phyloP scores from a whole-genome alignment of 345 rosid genomes.

The Diplotaxis tenuifolia region DNA sequence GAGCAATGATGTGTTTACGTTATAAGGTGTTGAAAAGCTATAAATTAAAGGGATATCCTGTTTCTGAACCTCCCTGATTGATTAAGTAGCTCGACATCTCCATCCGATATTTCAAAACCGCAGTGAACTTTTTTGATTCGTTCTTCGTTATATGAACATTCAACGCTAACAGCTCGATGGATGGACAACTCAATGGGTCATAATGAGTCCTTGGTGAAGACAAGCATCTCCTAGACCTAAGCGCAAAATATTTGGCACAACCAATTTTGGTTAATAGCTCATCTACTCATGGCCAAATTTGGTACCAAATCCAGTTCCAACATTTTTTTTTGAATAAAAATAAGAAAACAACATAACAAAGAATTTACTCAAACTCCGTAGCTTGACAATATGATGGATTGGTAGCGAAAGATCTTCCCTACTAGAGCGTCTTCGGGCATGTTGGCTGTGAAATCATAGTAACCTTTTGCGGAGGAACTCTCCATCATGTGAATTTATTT shows the following conservation, averaged over 20 bases:
- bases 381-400: no score
- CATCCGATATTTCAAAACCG: background rate
- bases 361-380: no score
- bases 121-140: background rate
- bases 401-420: no score
- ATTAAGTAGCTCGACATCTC: background rate
- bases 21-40: background rate
- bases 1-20: background rate
- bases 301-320: background rate
- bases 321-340: no score
- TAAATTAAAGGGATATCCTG: background rate
- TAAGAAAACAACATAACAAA: no score
- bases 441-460: no score
- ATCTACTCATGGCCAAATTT: background rate
- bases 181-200: background rate
- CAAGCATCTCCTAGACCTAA: background rate
- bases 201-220: background rate
- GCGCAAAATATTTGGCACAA: no score
- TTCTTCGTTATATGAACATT: background rate
- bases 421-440: no score
- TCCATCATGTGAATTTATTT: no score
- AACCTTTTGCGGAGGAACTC: no score
- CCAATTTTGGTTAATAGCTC: background rate
- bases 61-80: background rate
- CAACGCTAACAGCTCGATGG: background rate